These are phyloP conservation scores for fission yeast (Schizosaccharomyces pombe) DNA, from an alignment of 805 yeast species.

Conservation along the genomic window DNA sequence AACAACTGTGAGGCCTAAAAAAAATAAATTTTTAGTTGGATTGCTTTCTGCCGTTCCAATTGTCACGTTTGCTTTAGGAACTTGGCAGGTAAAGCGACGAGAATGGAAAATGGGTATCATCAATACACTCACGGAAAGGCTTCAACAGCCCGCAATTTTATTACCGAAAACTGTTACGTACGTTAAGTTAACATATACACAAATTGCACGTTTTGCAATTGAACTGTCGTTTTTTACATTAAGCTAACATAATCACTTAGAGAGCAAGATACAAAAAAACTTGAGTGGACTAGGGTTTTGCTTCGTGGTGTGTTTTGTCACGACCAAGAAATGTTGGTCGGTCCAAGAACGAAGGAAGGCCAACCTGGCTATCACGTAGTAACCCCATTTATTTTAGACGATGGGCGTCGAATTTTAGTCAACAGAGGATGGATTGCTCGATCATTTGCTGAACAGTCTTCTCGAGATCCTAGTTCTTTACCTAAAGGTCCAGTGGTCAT, in stretches of 20 bases:
- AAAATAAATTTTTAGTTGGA: neutral
- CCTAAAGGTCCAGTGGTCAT: conserved; percentile 39
- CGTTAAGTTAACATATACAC: neutral
- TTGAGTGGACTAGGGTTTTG: conserved; percentile 63
- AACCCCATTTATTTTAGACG: conserved; percentile 61
- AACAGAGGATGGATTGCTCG: conserved; percentile 85
- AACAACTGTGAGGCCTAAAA: neutral
- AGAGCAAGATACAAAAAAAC: conserved; percentile 41
- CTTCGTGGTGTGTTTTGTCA: conserved; percentile 62
- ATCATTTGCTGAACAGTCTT: conserved; percentile 35
- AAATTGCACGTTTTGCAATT: neutral
- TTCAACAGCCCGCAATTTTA: conserved; percentile 48
- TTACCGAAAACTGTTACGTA: conserved; percentile 27
- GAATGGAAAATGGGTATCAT: conserved; percentile 74
- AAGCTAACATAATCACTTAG: conserved; percentile 14
- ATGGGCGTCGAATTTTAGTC: conserved; percentile 54
- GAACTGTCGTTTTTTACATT: conserved; percentile 11
- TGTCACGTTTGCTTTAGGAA: conserved; percentile 61
- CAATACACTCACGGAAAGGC: conserved; percentile 57
- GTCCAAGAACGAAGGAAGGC: conserved; percentile 60
- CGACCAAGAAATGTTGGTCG: conserved; percentile 69
- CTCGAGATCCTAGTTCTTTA: conserved; percentile 35
- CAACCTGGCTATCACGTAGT: conserved; percentile 54
- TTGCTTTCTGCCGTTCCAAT: conserved; percentile 34
- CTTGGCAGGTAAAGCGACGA: conserved; percentile 76